Percentiles rank a stretch among this genome's conserved stretches.
These are phyloP conservation scores for Dentipellis sp. DNA, from an alignment of 768 basidiomycete genomes.

Conservation along the genomic window DNA sequence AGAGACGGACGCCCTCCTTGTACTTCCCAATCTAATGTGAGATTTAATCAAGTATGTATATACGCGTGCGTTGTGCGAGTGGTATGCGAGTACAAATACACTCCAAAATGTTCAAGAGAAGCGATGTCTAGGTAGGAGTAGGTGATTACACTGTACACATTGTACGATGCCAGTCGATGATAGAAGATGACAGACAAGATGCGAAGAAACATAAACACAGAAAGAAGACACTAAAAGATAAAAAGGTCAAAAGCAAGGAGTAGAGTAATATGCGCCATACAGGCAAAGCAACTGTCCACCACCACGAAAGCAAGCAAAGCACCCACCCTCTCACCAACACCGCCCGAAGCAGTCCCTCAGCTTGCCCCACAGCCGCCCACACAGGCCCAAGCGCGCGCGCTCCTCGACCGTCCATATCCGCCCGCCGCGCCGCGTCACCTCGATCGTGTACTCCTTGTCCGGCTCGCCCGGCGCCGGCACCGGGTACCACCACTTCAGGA, in stretches of 20 bases:
- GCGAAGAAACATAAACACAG: background rate
- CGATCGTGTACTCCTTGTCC: slow-evolving; percentile 23
- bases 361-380: slow-evolving; percentile 9
- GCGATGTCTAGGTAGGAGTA: background rate
- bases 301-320: background rate
- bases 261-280: too few relatives aligned
- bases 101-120: background rate
- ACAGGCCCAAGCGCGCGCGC: slow-evolving; percentile 3
- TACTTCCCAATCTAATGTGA: background rate
- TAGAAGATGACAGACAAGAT: background rate
- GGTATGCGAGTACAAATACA: background rate
- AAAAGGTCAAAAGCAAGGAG: too few relatives aligned
- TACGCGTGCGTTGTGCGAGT: background rate
- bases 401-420: slow-evolving; percentile 20
- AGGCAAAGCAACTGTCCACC: background rate
- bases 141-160: background rate
- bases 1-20: too few relatives aligned
- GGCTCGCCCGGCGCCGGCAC: slow-evolving; percentile 21
- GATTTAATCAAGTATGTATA: background rate
- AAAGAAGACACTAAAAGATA: background rate
- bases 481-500: slow-evolving; percentile 33
- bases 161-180: background rate
- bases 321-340: slow-evolving; percentile 7
- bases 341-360: background rate
- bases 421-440: slow-evolving; percentile 21